phyloP scores from a whole-genome alignment of 1,139 yeast species.

The Candida pseudoviswanathii region DNA sequence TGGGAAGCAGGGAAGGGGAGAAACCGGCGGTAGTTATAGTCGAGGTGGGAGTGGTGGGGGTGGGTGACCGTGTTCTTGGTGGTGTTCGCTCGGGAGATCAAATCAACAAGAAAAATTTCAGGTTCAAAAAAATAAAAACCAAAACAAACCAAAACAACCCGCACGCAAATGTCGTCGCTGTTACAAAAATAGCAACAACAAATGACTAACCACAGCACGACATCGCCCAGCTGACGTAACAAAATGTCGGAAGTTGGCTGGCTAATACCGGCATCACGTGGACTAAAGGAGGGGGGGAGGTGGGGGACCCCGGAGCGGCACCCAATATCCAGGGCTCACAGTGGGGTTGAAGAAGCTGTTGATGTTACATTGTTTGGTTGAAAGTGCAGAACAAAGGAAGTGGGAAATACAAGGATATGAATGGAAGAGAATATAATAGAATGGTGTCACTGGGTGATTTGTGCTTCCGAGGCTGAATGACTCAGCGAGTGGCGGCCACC shows the following conservation, averaged over 20 bases:
- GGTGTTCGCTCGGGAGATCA: background rate
- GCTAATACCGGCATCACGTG: too few species aligned
- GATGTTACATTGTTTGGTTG: too few species aligned
- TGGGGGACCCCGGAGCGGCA: too few species aligned
- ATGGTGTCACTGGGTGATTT: too few species aligned
- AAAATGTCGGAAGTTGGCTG: background rate
- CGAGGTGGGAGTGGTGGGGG: background rate
- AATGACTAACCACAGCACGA: background rate
- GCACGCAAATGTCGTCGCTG: background rate
- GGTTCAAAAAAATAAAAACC: background rate
- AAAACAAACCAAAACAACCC: background rate
- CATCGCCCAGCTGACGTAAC: background rate
- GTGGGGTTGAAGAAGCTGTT: too few species aligned
- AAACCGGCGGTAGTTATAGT: background rate
- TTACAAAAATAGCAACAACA: slow-evolving; percentile 1
- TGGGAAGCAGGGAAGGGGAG: background rate
- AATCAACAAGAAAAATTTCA: slow-evolving; percentile 2
- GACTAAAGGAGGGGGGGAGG: too few species aligned
- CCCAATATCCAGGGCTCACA: too few species aligned
- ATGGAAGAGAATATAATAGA: too few species aligned
- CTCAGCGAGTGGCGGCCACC: too few species aligned
- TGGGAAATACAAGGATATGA: too few species aligned
- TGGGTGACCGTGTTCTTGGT: background rate
- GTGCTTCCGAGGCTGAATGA: too few species aligned
- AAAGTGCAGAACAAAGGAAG: too few species aligned